These are phyloP conservation scores for Trichoderma gracile DNA, from an alignment of 2,329 filamentous ascomycete species.

Conservation along the genomic window DNA sequence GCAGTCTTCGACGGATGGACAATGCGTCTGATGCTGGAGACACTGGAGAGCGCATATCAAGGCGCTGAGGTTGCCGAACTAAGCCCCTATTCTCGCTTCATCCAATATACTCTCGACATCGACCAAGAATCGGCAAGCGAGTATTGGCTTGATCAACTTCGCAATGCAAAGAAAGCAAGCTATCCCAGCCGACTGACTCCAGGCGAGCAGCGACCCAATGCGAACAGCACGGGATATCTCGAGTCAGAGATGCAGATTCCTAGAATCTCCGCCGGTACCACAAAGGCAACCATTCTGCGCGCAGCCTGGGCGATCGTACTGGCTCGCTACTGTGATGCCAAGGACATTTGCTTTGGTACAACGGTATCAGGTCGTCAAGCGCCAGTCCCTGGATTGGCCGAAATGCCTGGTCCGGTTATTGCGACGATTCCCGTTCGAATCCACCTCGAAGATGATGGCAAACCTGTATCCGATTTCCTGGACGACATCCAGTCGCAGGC, in stretches of 20 bases:
- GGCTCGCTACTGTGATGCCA: slow-evolving; percentile 24
- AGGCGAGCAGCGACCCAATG: neutral
- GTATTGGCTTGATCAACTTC: slow-evolving; percentile 12
- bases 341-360: slow-evolving; percentile 31
- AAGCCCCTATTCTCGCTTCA: slow-evolving; percentile 4
- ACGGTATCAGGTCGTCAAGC: slow-evolving; percentile 30
- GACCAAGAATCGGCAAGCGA: neutral
- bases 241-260: neutral
- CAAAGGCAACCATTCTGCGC: slow-evolving; percentile 27
- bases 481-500: slow-evolving; percentile 27
- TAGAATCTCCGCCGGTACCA: neutral
- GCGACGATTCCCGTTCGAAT: slow-evolving; percentile 28
- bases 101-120: neutral
- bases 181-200: neutral
- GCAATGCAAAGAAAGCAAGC: slow-evolving; percentile 1
- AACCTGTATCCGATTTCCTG: slow-evolving; percentile 10
- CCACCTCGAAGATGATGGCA: slow-evolving; percentile 3
- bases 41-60: slow-evolving; percentile 17
- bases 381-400: slow-evolving; percentile 17
- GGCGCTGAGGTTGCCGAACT: neutral
- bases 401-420: slow-evolving; percentile 27
- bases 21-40: slow-evolving; percentile 26
- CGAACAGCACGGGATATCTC: neutral
- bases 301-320: slow-evolving; percentile 31
- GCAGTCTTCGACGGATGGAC: slow-evolving; percentile 37